phyloP scores from a whole-genome alignment of 1,139 yeast genomes.

The Magnusiomyces magnusii region DNA sequence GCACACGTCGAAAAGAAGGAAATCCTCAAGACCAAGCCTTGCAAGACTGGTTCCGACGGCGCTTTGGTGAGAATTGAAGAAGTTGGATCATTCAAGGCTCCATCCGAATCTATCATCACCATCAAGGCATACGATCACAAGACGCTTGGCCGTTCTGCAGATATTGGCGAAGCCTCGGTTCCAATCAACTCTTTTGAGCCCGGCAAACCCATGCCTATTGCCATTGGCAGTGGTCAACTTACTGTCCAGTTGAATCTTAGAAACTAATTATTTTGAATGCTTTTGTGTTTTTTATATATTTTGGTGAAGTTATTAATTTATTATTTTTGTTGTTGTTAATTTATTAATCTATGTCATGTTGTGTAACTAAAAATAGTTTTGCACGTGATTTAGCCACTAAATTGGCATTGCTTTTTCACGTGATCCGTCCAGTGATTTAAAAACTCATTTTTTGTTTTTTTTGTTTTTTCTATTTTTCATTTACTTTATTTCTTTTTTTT shows the following conservation, averaged over 20 bases:
- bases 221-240: constrained; percentile 25
- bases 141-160: constrained; percentile 62
- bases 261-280: not conserved
- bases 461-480: not conserved
- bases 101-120: constrained; percentile 46
- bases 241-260: constrained; percentile 8
- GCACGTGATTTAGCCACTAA: too few species aligned
- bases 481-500: not conserved
- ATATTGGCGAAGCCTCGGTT: constrained; percentile 47
- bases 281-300: too few species aligned
- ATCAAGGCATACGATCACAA: constrained; percentile 62
- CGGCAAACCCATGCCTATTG: constrained; percentile 25
- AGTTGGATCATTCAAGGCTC: constrained; percentile 56
- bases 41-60: constrained; percentile 41
- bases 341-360: not conserved
- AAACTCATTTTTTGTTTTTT: not conserved
- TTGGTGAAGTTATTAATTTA: too few species aligned
- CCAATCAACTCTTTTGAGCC: constrained; percentile 23
- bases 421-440: too few species aligned
- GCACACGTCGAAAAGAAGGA: constrained; percentile 40
- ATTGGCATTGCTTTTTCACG: too few species aligned
- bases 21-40: constrained; percentile 55
- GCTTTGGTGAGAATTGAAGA: constrained; percentile 56
- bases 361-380: too few species aligned
- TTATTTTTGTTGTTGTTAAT: not conserved